Base-by-base conservation (phyloP, 768 basidiomycete species). In the Amylocystis lapponica region DNA sequence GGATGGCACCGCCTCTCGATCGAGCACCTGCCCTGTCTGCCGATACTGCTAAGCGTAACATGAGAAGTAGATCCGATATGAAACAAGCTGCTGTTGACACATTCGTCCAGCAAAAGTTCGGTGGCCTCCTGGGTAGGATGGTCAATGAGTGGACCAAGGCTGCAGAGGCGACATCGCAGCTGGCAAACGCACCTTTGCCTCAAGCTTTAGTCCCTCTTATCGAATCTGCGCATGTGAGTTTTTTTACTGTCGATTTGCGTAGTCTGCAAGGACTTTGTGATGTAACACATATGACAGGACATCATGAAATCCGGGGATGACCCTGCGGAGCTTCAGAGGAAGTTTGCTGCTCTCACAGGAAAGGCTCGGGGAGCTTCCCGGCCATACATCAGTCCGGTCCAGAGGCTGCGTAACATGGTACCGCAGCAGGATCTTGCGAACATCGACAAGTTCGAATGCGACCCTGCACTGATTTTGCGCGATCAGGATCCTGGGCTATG, bases 261-360 rank as follows among this genome's bases (percentile, higher is more conserved):
- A 16, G 8, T 7, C n/a, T 27, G 8, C 17, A 36, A 21, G n/a
- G 36, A 21, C 6, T 12, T 23, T 13, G 23, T 0, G 4, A 10
- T 6, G 23, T 13, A 20, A 26, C 10, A 5, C 2, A 8, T 16
- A n/a, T 16, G 5, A 35, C 21, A 52, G 51, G 51, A 52, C 16
- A 23, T 43, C 27, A 41, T 47, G 45, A 52, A 52, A 36, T 37
- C 45, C 11, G 51, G 51, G 1, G 45, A 45, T 8, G 43, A 52
- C 36, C 31, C 41, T 20, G 16, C 32, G 26, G 29, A 19, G 27
- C 35, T 52, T 11, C 26, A 44, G 12, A 5, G 21, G 1, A 14
- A 39, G 3, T 47, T 47, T 39, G 31, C 32, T 7, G 10, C 16
- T 0, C 39, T 48, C 2, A 13, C n/a, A 14, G 32, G 5, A 8